Base-by-base conservation (phyloP, 1,284 basidiomycete species). In the Meira nashicola region DNA sequence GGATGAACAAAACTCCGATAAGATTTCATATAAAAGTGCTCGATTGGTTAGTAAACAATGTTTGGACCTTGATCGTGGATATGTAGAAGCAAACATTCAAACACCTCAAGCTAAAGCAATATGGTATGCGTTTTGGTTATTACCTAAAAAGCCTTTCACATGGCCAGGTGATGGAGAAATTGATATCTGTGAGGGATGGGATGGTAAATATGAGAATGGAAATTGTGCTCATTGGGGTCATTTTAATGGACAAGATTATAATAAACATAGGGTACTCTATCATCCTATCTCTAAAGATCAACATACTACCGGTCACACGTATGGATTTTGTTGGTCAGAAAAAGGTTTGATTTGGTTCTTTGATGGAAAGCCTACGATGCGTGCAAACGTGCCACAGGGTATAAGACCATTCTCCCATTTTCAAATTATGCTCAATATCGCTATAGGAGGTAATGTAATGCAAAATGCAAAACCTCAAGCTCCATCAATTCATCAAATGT, bases 241-340 rank as follows among this genome's bases (percentile, higher is more conserved):
- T 23, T 53, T 33, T 33, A 41, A 74, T 53, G 72, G 72, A 49
- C 66, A 73, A 62, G 72, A 74, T 53, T 74, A 70, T 70, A 66
- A 73, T 0, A 73, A 69, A 64, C 70, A 70, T 38, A 17, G 50
- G 19, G 50, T 53, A 39, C 28, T 41, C 12, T 19, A 53, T 19
- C 23, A 17, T 5, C 50, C 50, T 2, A 14, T 41, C 5, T 14
- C 19, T 4, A 44, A 44, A 17, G n/a, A n/a, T 19, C 14, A 53
- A 15, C 28, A n/a, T 19, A 23, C 37, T 4, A 39, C 17, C 23
- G 50, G 50, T 19, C 50, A 53, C 23, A 39, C 11, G 2, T 53
- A 23, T 39, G 50, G 50, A 3, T 53, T 53, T 28, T 17, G 21
- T 21, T 53, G 50, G 50, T 14, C 12, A 25, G 14, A 15, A 33